Percentiles rank a stretch among this genome's conserved stretches.
Evolutionary conservation across 2,329 filamentous ascomycete species (phyloP).

Genomic region (Endothia cerciana): DNA sequence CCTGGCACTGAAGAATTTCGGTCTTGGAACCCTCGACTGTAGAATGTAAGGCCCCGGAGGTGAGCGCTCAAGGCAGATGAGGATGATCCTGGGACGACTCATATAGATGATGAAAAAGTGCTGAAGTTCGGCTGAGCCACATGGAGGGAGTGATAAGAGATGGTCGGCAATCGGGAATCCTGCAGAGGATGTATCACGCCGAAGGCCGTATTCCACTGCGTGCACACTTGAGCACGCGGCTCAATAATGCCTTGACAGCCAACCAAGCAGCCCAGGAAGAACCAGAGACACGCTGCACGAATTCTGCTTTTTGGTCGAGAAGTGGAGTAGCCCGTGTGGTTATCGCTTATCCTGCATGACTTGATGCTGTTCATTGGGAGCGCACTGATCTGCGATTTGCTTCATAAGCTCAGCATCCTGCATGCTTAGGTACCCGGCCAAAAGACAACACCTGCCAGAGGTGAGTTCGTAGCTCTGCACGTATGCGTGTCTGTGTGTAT

Average conservation of each 20-base stretch:
- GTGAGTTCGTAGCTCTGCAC: no score
- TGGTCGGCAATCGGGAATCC: neutral
- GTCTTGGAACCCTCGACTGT: neutral
- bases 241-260: neutral
- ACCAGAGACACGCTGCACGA: no score
- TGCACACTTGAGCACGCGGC: neutral
- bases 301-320: no score
- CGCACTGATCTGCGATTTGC: no score
- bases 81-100: neutral
- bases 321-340: no score
- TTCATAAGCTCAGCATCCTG: no score
- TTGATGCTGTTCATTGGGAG: no score
- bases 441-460: neutral
- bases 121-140: neutral
- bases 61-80: neutral
- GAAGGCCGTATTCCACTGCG: neutral
- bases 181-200: neutral
- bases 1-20: neutral
- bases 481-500: neutral
- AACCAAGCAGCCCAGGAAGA: no score
- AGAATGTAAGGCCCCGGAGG: neutral
- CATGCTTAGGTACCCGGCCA: no score
- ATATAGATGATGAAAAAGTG: neutral
- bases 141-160: neutral
- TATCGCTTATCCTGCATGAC: no score